Percentiles rank a stretch among this genome's conserved stretches.
Conservation (phyloP, 2,329 filamentous ascomycete genomes). For the Herpotrichia juniperi region DNA sequence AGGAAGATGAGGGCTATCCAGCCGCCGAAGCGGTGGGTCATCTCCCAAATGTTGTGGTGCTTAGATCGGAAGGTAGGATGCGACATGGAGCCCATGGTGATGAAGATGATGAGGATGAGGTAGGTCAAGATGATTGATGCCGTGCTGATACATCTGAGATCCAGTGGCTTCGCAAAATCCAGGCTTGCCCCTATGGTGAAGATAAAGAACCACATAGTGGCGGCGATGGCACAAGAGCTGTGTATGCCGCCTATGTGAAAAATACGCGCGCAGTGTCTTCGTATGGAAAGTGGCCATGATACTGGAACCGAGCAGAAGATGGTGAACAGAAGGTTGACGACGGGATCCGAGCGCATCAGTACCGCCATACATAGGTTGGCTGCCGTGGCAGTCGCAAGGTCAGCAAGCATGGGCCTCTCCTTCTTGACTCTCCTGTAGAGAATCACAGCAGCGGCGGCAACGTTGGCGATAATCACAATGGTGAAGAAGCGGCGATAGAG, state of each 20-base stretch:
- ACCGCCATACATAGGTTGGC: constrained; percentile 43
- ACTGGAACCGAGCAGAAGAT: constrained; percentile 42
- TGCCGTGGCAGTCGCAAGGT: constrained; percentile 45
- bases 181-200: constrained; percentile 47
- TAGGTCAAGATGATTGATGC: constrained; percentile 37
- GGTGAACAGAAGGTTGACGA: constrained; percentile 44
- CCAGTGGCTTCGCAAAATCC: constrained; percentile 33
- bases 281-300: constrained; percentile 36
- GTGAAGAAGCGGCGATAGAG: constrained; percentile 40
- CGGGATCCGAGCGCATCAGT: constrained; percentile 43
- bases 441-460: constrained; percentile 33
- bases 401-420: constrained; percentile 26
- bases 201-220: constrained; percentile 41
- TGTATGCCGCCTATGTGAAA: constrained; percentile 48
- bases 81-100: constrained; percentile 36
- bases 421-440: constrained; percentile 27
- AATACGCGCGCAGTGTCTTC: constrained; percentile 39
- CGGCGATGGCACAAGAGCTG: constrained; percentile 22
- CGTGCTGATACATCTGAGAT: constrained; percentile 21
- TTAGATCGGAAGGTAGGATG: constrained; percentile 37
- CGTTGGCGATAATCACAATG: constrained; percentile 32
- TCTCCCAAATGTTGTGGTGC: constrained; percentile 44
- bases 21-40: constrained; percentile 44
- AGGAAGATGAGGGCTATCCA: constrained; percentile 45
- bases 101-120: constrained; percentile 33